A percentile compares a stretch with the other conserved stretches of the same genome.
Conservation (phyloP, 345 rosid species). For the Angophora floribunda region DNA sequence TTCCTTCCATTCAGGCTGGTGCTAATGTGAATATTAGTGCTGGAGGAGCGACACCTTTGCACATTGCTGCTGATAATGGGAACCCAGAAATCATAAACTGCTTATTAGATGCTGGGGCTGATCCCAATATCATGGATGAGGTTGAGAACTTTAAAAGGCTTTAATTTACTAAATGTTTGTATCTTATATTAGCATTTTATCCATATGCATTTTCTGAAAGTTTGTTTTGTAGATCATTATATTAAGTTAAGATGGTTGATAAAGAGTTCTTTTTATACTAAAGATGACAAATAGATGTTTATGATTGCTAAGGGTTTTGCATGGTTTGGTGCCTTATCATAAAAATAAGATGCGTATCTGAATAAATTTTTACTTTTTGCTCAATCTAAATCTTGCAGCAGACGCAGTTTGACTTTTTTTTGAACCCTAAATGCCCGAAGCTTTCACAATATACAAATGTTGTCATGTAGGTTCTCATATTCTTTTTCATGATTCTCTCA, state of each 20-base stretch:
- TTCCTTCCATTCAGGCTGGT: conserved; percentile 52
- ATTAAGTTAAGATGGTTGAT: not conserved
- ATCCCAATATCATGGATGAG: conserved; percentile 71
- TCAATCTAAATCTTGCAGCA: not conserved
- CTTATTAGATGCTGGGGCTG: conserved; percentile 79
- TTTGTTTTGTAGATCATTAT: not conserved
- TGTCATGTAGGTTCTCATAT: not conserved
- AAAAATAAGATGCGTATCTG: not conserved
- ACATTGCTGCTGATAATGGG: conserved; percentile 82
- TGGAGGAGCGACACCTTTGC: conserved; percentile 93
- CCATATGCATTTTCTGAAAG: not conserved
- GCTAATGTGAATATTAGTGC: conserved; percentile 67
- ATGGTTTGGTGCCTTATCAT: not conserved
- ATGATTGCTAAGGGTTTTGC: not conserved
- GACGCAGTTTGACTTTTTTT: not conserved
- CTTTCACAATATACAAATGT: not conserved
- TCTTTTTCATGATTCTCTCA: not conserved
- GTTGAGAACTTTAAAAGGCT: conserved; percentile 12
- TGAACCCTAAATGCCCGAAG: not conserved
- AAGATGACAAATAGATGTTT: not conserved
- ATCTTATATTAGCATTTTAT: not conserved
- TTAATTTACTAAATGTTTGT: not conserved
- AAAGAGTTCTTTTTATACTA: not conserved
- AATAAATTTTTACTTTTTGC: not conserved
- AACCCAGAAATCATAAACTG: conserved; percentile 50